Base-by-base conservation (phyloP, 106 monocot species). In the Hemerocallis citrina region DNA sequence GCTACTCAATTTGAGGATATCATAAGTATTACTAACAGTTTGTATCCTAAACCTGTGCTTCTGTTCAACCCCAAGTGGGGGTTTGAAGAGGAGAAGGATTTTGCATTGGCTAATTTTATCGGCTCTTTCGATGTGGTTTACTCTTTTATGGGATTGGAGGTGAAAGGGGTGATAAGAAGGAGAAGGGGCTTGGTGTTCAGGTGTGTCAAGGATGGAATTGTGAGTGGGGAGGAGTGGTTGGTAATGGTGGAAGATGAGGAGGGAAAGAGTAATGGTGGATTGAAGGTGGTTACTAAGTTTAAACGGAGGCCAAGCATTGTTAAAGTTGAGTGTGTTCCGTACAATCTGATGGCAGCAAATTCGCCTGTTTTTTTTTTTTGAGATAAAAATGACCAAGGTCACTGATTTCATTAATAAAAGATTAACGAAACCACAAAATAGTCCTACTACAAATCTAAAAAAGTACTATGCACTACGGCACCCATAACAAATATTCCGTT, bases 111-210 rank as follows among this genome's bases (percentile, higher is more conserved):
- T 40, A 75, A 54, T 48, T 96, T 96, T 43, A 39, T 74, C 6
- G 78, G 61, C 12, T 91, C 96, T 1, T 96, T 96, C 51, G 74
- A 82, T 27, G 90, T 96, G 32, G 79, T 96, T 20, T 96, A 87
- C 27, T 91, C 96, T 5, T 91, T 96, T 71, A 70, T 85, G 74
- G 96, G 96, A 28, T 64, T 96, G 74, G 96, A 96, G 63, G 96
- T 87, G 37, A 75, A 44, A 60, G 96, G 96, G 16, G 19, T 96
- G 9, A 45, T 96, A 27, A 96, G 80, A 37, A 86, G 47, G 69
- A 91, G 76, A 41, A 87, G 52, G n/a, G 96, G 84, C 9, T 81
- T 81, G 48, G 81, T 91, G 29, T 69, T 96, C 11, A 80, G 62
- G 64, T 79, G 71, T 35, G 86, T 64, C 22, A 74, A 59, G 37